These are phyloP conservation scores for Raffaelea ambrosiae DNA, from an alignment of 2,329 filamentous ascomycete species.

Conservation along the genomic window DNA sequence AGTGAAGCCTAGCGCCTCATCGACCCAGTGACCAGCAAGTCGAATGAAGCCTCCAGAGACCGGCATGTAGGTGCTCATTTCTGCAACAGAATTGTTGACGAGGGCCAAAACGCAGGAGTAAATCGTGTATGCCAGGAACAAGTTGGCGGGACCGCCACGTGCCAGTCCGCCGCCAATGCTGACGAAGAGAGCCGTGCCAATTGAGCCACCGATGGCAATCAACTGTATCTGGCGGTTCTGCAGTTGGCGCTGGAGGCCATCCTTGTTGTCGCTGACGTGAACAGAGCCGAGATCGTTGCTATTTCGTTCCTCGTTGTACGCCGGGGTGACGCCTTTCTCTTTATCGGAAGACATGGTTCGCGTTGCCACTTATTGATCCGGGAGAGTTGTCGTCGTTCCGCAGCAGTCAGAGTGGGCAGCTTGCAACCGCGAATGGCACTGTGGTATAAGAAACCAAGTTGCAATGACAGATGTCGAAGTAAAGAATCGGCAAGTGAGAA, in stretches of 20 bases:
- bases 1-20: constrained; percentile 55
- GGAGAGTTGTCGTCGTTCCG: too few relatives aligned
- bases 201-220: constrained; percentile 50
- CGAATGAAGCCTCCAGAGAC: constrained; percentile 56
- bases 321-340: not conserved
- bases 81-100: constrained; percentile 57
- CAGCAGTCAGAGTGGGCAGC: not conserved
- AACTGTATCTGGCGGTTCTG: constrained; percentile 49
- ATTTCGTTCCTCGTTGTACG: not conserved
- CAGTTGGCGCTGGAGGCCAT: constrained; percentile 35
- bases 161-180: constrained; percentile 49
- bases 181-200: constrained; percentile 52
- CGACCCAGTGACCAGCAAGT: constrained; percentile 56
- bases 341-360: not conserved
- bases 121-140: constrained; percentile 51
- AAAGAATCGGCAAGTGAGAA: not conserved
- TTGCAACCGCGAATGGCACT: too few relatives aligned
- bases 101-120: constrained; percentile 48
- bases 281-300: not conserved
- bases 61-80: constrained; percentile 56
- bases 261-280: not conserved
- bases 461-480: not conserved
- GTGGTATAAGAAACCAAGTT: not conserved
- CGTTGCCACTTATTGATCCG: too few relatives aligned
- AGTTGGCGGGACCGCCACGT: constrained; percentile 33